Percentiles rank a stretch among this genome's conserved stretches.
phyloP scores from a whole-genome alignment of 495 filamentous ascomycete genomes.

The Viridothelium virens region DNA sequence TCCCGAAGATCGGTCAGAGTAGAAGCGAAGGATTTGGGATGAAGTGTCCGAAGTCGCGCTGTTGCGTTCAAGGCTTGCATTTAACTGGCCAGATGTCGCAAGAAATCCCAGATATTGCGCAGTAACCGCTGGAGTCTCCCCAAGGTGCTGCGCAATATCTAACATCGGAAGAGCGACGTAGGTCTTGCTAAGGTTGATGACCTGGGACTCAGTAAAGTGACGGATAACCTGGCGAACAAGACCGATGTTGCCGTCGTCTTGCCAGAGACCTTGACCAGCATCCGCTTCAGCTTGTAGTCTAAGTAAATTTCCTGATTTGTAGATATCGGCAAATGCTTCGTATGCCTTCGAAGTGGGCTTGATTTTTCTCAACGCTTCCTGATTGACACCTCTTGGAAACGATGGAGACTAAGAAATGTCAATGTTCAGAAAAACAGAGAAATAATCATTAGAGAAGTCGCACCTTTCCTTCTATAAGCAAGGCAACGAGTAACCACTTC shows the following conservation, averaged over 20 bases:
- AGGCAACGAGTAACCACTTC: constrained; percentile 77
- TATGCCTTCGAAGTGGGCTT: constrained; percentile 61
- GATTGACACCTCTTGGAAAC: constrained; percentile 42
- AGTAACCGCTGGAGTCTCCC: constrained; percentile 17
- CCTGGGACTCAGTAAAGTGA: constrained; percentile 41
- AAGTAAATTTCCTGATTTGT: constrained; percentile 50
- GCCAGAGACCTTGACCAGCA: constrained; percentile 50
- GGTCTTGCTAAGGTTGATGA: constrained; percentile 35
- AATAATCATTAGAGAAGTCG: constrained; percentile 19
- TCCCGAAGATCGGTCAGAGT: constrained; percentile 14
- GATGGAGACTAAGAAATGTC: constrained; percentile 30
- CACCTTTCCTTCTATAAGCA: constrained; percentile 65
- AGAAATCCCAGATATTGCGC: constrained; percentile 26
- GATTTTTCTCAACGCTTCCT: constrained; percentile 48
- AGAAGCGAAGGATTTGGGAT: constrained; percentile 30
- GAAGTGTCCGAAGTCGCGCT: neutral
- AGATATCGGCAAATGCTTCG: constrained; percentile 57
- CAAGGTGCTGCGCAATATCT: constrained; percentile 27
- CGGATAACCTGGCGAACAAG: constrained; percentile 47
- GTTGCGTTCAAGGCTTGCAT: constrained; percentile 27
- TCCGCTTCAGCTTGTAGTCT: constrained; percentile 54
- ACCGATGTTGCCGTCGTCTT: constrained; percentile 47
- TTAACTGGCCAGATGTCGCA: constrained; percentile 25
- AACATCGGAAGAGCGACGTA: constrained; percentile 33
- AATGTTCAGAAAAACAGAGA: constrained; percentile 10